phyloP scores from a whole-genome alignment of 2,329 filamentous ascomycete species.

The Leptographium galeiforme region DNA sequence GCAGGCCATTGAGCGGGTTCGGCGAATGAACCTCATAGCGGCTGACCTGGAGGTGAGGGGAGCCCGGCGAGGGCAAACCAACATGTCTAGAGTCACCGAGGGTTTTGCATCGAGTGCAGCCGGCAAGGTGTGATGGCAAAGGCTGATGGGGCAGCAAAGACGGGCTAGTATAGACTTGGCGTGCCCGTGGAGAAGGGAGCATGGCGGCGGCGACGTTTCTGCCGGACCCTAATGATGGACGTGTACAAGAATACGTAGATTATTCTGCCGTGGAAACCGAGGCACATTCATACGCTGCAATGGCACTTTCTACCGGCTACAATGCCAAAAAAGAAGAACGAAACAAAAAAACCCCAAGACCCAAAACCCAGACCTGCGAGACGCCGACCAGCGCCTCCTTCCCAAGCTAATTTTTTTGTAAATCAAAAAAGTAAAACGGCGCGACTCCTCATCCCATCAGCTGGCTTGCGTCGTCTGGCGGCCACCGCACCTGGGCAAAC shows the following conservation, averaged over 20 bases:
- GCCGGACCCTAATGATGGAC: no score
- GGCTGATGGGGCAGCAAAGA: no score
- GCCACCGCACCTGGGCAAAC: conserved; percentile 94
- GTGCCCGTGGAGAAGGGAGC: no score
- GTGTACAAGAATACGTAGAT: no score
- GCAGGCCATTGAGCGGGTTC: conserved; percentile 61
- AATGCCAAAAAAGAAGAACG: background rate
- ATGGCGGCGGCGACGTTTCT: no score
- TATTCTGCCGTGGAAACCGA: no score
- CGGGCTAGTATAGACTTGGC: no score
- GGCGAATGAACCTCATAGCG: conserved; percentile 61
- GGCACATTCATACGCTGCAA: background rate
- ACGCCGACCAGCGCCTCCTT: background rate
- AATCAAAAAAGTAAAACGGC: background rate
- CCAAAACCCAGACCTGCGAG: background rate
- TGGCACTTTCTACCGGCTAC: no score
- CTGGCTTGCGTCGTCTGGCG: conserved; percentile 80
- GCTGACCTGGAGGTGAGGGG: conserved; percentile 60
- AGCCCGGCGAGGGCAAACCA: conserved; percentile 2
- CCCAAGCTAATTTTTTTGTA: background rate
- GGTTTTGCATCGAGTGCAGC: background rate
- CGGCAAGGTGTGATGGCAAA: background rate
- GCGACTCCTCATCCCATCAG: conserved; percentile 63
- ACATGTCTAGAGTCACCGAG: background rate
- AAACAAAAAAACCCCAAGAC: background rate